phyloP scores from a whole-genome alignment of 2,329 filamentous ascomycete species.

The Pyrenophora tritici-repentis region DNA sequence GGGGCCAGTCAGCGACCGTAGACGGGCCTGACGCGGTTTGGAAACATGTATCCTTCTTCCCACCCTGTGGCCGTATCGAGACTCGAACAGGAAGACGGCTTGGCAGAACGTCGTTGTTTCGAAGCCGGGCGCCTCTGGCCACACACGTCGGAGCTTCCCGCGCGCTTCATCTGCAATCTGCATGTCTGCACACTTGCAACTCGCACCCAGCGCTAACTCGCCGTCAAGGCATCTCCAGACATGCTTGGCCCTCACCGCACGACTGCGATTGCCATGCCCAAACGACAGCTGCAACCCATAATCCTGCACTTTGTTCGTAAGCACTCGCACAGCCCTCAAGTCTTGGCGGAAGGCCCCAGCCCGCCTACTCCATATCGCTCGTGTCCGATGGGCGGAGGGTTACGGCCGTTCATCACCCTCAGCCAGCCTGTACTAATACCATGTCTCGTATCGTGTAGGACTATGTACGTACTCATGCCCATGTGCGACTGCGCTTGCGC shows the following conservation, averaged over 20 bases:
- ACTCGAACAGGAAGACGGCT: neutral
- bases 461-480: slow-evolving; percentile 34
- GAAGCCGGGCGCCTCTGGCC: neutral
- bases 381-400: neutral
- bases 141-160: slow-evolving; percentile 6
- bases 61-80: neutral
- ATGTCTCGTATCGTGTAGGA: slow-evolving; percentile 31
- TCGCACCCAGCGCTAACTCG: too few relatives aligned
- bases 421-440: slow-evolving; percentile 30
- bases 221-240: too few relatives aligned
- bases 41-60: too few relatives aligned
- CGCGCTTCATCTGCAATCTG: slow-evolving; percentile 6
- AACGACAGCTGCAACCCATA: slow-evolving; percentile 56
- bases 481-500: slow-evolving; percentile 12
- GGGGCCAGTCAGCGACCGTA: too few relatives aligned
- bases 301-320: slow-evolving; percentile 77
- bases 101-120: slow-evolving; percentile 1
- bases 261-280: slow-evolving; percentile 4
- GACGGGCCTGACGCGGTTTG: too few relatives aligned
- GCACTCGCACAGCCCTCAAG: slow-evolving; percentile 25
- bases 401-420: neutral
- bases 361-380: neutral
- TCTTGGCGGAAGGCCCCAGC: too few relatives aligned
- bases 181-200: neutral
- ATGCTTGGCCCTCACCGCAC: too few relatives aligned